Conservation (phyloP, 305 asterid genomes). For the Solanum hybrid region DNA sequence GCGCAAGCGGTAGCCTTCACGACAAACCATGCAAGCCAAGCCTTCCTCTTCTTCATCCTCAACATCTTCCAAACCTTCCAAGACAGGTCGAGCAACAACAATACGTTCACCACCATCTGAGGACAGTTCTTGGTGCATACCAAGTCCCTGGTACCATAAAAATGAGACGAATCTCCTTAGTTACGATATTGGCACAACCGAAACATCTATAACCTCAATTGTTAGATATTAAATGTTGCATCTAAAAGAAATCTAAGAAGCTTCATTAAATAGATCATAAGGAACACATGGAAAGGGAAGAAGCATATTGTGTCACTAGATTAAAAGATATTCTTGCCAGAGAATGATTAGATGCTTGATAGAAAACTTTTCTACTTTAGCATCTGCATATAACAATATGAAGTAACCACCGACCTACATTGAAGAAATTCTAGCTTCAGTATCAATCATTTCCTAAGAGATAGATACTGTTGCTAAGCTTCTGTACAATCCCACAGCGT, state of each 20-base stretch:
- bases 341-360: background rate
- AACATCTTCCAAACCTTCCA: constrained; percentile 90
- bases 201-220: background rate
- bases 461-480: background rate
- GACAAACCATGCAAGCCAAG: constrained; percentile 97
- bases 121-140: constrained; percentile 75
- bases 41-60: constrained; percentile 93
- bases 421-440: background rate
- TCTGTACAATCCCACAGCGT: background rate
- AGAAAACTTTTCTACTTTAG: background rate
- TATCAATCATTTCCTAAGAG: background rate
- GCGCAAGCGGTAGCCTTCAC: constrained; percentile 90
- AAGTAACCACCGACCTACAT: background rate
- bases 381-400: background rate
- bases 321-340: background rate
- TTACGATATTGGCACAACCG: background rate
- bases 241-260: background rate
- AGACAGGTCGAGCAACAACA: constrained; percentile 73
- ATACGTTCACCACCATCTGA: constrained; percentile 96
- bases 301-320: background rate
- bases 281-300: background rate
- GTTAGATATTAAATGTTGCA: background rate
- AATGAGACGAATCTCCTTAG: background rate
- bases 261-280: background rate
- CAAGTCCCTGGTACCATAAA: constrained; percentile 53